Evolutionary conservation across 2,329 filamentous ascomycete species (phyloP), one percentile per base, ranked within the genome.

Genomic region (Colletotrichum costaricense): DNA sequence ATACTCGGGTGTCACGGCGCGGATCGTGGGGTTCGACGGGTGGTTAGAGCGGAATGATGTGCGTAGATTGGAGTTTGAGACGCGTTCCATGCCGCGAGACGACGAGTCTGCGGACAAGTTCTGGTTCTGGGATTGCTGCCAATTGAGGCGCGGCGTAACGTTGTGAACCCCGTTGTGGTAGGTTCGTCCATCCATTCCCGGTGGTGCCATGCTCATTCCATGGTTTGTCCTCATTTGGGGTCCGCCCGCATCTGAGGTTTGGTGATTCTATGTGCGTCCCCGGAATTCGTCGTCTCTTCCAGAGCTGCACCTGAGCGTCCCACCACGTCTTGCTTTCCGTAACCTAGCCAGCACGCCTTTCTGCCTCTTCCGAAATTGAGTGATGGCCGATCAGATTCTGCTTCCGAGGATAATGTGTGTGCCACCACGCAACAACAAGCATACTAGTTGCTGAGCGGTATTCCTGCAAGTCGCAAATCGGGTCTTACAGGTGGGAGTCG

Each of bases 1-100:
- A 35, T 72, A 83, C 56, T 94, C 93, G 76, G 92, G 92, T 74
- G 92, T 93, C 75, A 93, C 91, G 69, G 91, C 85, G 75, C 92
- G 90, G 78, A 92, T 89, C 58, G 88, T 89, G 75, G 81, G 78
- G 76, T 84, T 82, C 66, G 78, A 74, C 65, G 77, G 76, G 63
- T 79, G 69, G 59, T 78, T 80, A 69, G 79, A 74, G 67, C 81
- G 78, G 74, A 81, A 82, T 67, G 80, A 77, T 57, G 83, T 80
- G 64, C 81, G 78, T 57, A 84, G 75, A 74, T 80, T 83, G 64
- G 79, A 78, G 58, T 79, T 79, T 71, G 82, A 82, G 66, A 80
- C 76, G 63, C 81, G 81, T 75, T 84, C 82, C 77, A 82, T 79
- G 71, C 78, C 64, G 38, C 70, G 72, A 33, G 68, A 72, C 57